phyloP scores from a whole-genome alignment of 2,329 filamentous ascomycete species.

The Corynespora cassiicola region DNA sequence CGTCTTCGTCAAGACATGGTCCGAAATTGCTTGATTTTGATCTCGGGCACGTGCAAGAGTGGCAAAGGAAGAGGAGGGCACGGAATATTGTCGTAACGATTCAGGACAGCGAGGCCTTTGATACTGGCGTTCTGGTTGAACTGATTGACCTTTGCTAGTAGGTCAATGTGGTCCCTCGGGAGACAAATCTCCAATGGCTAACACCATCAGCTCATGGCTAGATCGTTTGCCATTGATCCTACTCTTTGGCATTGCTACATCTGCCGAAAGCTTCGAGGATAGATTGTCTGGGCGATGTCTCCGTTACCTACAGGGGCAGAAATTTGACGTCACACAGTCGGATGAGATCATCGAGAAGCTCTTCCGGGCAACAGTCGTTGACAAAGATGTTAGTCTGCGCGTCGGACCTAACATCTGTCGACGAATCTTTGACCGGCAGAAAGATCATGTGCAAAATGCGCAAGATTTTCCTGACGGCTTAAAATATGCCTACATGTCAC shows the following conservation, averaged over 20 bases:
- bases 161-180: constrained; percentile 26
- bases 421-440: constrained; percentile 73
- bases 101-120: constrained; percentile 84
- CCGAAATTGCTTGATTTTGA: constrained; percentile 79
- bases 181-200: constrained; percentile 15
- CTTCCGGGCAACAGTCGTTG: constrained; percentile 70
- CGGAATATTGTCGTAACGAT: constrained; percentile 74
- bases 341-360: constrained; percentile 75
- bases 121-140: constrained; percentile 74
- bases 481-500: constrained; percentile 84
- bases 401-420: constrained; percentile 70
- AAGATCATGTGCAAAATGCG: constrained; percentile 78
- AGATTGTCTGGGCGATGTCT: constrained; percentile 73
- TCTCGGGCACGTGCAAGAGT: constrained; percentile 71
- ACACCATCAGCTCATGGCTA: constrained; percentile 65
- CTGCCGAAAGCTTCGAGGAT: constrained; percentile 79
- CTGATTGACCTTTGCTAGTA: constrained; percentile 73
- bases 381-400: constrained; percentile 62
- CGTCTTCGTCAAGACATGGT: constrained; percentile 52
- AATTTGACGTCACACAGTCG: constrained; percentile 80
- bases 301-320: constrained; percentile 70
- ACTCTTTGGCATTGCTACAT: constrained; percentile 81
- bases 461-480: constrained; percentile 74
- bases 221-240: constrained; percentile 79
- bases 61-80: constrained; percentile 60